phyloP scores from a whole-genome alignment of 2,329 filamentous ascomycete species.

The Fusarium acutatum region DNA sequence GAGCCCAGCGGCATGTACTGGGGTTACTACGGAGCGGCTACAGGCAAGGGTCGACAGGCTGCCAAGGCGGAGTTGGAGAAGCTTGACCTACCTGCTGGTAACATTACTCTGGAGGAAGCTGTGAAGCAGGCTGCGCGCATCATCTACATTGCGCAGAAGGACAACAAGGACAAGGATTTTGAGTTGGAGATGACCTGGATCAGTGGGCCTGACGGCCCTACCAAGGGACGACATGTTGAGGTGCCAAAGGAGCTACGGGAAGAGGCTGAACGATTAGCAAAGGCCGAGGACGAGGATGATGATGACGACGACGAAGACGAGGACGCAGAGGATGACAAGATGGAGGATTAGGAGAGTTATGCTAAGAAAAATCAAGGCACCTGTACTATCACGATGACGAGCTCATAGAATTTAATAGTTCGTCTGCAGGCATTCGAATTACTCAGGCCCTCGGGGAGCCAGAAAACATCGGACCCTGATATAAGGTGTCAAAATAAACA shows the following conservation, averaged over 20 bases:
- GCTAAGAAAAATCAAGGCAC: conserved; percentile 34
- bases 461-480: background rate
- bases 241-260: conserved; percentile 90
- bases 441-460: background rate
- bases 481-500: background rate
- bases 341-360: conserved; percentile 75
- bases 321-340: conserved; percentile 74
- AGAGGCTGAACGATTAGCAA: conserved; percentile 92
- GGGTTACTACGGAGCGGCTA: conserved; percentile 98
- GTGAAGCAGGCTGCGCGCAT: conserved; percentile 97
- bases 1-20: conserved; percentile 97
- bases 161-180: conserved; percentile 99
- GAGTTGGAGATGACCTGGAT: conserved; percentile 99
- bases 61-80: conserved; percentile 99
- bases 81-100: conserved; percentile 82
- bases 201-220: conserved; percentile 83
- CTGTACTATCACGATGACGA: conserved; percentile 50
- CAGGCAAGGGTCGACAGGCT: conserved; percentile 94
- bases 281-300: conserved; percentile 89
- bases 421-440: conserved; percentile 35
- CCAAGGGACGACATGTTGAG: conserved; percentile 90
- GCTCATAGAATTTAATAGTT: conserved; percentile 49
- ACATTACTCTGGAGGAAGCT: conserved; percentile 81
- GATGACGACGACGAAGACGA: conserved; percentile 73
- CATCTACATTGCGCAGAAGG: conserved; percentile 97